phyloP scores from a whole-genome alignment of 2,329 filamentous ascomycete genomes.

The Xylariaceae sp. region DNA sequence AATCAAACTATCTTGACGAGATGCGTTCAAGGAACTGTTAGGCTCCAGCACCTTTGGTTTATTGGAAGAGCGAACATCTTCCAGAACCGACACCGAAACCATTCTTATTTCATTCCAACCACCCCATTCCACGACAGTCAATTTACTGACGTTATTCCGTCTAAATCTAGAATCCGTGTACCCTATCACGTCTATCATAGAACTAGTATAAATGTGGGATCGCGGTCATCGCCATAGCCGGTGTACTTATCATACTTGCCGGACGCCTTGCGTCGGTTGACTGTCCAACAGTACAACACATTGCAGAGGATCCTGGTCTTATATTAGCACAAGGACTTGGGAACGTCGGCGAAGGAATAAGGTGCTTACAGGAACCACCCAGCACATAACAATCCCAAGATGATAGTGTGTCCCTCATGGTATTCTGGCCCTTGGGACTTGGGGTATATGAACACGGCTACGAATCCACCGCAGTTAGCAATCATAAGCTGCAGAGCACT shows the following conservation, averaged over 20 bases:
- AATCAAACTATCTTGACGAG: no score
- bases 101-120: no score
- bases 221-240: conserved; percentile 64
- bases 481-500: conserved; percentile 67
- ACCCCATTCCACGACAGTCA: no score
- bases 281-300: conserved; percentile 63
- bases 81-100: no score
- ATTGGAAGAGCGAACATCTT: no score
- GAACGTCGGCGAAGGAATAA: neutral
- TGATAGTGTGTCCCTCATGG: conserved; percentile 62
- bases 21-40: no score
- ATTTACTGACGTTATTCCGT: no score
- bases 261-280: conserved; percentile 63
- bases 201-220: conserved; percentile 64
- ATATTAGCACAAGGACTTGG: no score
- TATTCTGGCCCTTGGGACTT: conserved; percentile 58
- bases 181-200: conserved; percentile 40
- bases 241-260: conserved; percentile 62
- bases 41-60: no score
- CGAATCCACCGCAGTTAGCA: conserved; percentile 69
- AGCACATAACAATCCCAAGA: conserved; percentile 61
- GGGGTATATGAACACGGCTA: conserved; percentile 66
- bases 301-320: conserved; percentile 57
- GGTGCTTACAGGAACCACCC: conserved; percentile 65
- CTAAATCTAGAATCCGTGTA: no score